Conservation (phyloP, 2,329 filamentous ascomycete species). For the Penicillium decumbens region DNA sequence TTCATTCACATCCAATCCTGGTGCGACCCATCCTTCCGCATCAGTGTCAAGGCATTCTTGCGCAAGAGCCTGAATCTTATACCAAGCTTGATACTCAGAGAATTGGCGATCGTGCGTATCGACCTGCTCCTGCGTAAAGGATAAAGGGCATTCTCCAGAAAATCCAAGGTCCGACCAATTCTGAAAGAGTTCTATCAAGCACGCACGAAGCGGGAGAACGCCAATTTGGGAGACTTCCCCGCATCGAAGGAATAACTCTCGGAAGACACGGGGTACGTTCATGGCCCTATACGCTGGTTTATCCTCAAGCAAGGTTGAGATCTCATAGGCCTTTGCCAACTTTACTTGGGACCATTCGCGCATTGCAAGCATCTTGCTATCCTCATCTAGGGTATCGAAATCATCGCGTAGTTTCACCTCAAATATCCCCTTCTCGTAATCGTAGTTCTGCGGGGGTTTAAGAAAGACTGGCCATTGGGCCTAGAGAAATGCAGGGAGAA, state of each 20-base stretch:
- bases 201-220: constrained; percentile 32
- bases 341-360: constrained; percentile 19
- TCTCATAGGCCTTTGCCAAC: constrained; percentile 31
- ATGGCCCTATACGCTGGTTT: constrained; percentile 21
- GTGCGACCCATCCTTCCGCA: constrained; percentile 35
- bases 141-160: constrained; percentile 25
- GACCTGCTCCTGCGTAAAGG: constrained; percentile 27
- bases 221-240: constrained; percentile 28
- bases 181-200: constrained; percentile 30
- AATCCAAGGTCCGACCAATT: constrained; percentile 27
- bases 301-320: constrained; percentile 21
- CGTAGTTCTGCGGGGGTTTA: constrained; percentile 18
- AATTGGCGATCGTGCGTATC: constrained; percentile 28
- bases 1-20: constrained; percentile 26
- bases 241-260: constrained; percentile 33
- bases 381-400: constrained; percentile 15
- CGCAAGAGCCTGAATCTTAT: constrained; percentile 26
- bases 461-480: constrained; percentile 27
- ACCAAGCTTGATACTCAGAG: constrained; percentile 28
- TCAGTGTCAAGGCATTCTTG: constrained; percentile 30
- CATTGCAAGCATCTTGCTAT: constrained; percentile 12
- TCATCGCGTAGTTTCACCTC: constrained; percentile 14
- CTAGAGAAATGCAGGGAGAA: constrained; percentile 29
- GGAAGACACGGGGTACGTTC: constrained; percentile 26
- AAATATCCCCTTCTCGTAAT: constrained; percentile 18